phyloP scores from a whole-genome alignment of 2,329 filamentous ascomycete genomes.

The Diaporthe longicolla region DNA sequence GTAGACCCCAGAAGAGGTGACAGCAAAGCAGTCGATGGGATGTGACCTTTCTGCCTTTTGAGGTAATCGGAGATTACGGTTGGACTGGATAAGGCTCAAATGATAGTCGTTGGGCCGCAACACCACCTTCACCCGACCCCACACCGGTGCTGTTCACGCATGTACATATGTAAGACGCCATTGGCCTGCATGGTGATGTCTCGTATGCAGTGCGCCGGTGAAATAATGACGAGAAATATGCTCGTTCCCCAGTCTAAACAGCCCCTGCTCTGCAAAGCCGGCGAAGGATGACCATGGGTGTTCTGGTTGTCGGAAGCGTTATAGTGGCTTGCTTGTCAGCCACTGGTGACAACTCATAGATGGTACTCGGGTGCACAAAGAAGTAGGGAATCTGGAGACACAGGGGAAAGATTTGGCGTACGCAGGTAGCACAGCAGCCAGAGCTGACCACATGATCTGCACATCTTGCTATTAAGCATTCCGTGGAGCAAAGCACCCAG shows the following conservation, averaged over 20 bases:
- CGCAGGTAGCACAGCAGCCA: slow-evolving; percentile 24
- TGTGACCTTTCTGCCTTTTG: too few relatives aligned
- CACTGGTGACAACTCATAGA: not conserved
- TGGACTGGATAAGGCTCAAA: not conserved
- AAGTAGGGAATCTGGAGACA: not conserved
- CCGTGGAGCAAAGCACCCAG: not conserved
- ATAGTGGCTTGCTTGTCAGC: not conserved
- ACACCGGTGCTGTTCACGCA: not conserved
- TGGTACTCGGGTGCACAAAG: not conserved
- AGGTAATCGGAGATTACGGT: not conserved
- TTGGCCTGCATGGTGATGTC: slow-evolving; percentile 2
- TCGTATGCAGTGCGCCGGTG: slow-evolving; percentile 8
- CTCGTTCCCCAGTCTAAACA: not conserved
- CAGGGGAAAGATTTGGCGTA: slow-evolving; percentile 17
- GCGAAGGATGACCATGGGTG: not conserved
- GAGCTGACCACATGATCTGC: slow-evolving; percentile 22
- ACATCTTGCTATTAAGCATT: not conserved
- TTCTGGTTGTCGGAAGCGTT: not conserved
- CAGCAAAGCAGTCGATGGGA: not conserved
- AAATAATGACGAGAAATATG: not conserved
- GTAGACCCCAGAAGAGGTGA: not conserved
- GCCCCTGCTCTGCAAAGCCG: not conserved
- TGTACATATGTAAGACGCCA: not conserved
- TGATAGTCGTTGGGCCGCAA: slow-evolving; percentile 14
- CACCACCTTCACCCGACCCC: slow-evolving; percentile 13